phyloP scores from a whole-genome alignment of 768 basidiomycete genomes.

The Suillus paluster region DNA sequence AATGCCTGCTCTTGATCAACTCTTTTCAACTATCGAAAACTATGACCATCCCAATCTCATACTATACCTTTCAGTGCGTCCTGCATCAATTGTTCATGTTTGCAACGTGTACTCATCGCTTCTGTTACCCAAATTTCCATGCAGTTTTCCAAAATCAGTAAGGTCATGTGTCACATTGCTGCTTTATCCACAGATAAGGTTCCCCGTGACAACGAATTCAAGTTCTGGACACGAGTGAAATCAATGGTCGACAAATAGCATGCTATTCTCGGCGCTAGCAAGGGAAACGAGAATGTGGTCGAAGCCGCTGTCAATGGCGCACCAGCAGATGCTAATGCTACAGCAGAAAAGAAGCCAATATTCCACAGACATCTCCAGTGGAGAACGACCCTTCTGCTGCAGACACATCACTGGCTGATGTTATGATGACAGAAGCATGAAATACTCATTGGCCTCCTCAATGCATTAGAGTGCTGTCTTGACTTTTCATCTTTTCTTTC shows the following conservation, averaged over 20 bases:
- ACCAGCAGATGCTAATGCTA: conserved; percentile 21
- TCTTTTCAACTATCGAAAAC: conserved; percentile 78
- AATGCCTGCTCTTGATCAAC: conserved; percentile 70
- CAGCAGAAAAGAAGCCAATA: conserved; percentile 24
- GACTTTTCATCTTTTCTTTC: conserved; percentile 14
- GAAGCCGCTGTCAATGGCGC: conserved; percentile 32
- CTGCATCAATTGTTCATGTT: conserved; percentile 10
- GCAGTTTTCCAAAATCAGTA: conserved; percentile 53
- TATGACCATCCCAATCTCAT: conserved; percentile 77
- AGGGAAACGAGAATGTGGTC: conserved; percentile 34
- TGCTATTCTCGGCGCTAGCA: conserved; percentile 39
- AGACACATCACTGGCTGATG: conserved; percentile 36
- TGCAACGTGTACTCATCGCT: conserved; percentile 13
- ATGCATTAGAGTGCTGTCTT: conserved; percentile 10
- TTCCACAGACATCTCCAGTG: conserved; percentile 19
- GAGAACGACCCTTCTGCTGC: conserved; percentile 38
- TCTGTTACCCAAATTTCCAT: conserved; percentile 11
- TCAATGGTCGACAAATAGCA: conserved; percentile 54
- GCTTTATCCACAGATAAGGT: conserved; percentile 46
- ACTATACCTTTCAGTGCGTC: conserved; percentile 64
- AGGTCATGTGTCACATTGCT: conserved; percentile 68
- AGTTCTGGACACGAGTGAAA: conserved; percentile 53
- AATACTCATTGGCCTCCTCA: neutral
- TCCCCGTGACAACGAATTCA: conserved; percentile 55
- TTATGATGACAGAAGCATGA: conserved; percentile 48